These are phyloP conservation scores for Gossypium anomalum DNA, from an alignment of 345 rosid genomes.

Conservation along the genomic window DNA sequence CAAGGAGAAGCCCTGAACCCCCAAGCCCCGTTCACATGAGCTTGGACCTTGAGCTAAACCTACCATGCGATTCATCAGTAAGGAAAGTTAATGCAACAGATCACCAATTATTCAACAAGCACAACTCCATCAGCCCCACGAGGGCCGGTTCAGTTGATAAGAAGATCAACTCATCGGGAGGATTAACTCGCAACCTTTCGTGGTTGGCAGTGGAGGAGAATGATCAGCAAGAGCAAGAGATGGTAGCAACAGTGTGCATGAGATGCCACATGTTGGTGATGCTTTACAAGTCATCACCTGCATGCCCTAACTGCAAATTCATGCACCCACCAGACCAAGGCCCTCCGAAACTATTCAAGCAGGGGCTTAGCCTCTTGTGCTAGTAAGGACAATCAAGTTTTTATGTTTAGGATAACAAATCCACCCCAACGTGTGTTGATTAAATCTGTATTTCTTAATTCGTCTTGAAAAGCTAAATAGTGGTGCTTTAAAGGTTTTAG, in stretches of 20 bases:
- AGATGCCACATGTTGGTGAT: conserved; percentile 85
- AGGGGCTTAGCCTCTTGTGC: conserved; percentile 52
- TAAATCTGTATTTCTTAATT: conserved; percentile 1
- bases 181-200: conserved; percentile 30
- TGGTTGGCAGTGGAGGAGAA: conserved; percentile 44
- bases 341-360: conserved; percentile 43
- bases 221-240: conserved; percentile 40
- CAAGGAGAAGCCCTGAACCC: conserved; percentile 33
- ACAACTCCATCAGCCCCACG: conserved; percentile 12
- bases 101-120: conserved; percentile 11
- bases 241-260: conserved; percentile 75
- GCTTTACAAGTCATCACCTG: conserved; percentile 64
- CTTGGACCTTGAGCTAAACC: conserved; percentile 76
- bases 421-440: neutral
- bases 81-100: conserved; percentile 12
- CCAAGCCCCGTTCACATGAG: conserved; percentile 37
- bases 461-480: conserved; percentile 11
- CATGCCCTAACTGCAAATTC: conserved; percentile 94
- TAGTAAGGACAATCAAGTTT: conserved; percentile 21
- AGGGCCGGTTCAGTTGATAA: conserved; percentile 16
- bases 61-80: conserved; percentile 41
- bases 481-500: neutral
- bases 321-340: conserved; percentile 62
- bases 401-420: neutral
- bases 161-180: conserved; percentile 17